phyloP scores from a whole-genome alignment of 2,329 filamentous ascomycete species.

The Phyllosticta citriasiana region DNA sequence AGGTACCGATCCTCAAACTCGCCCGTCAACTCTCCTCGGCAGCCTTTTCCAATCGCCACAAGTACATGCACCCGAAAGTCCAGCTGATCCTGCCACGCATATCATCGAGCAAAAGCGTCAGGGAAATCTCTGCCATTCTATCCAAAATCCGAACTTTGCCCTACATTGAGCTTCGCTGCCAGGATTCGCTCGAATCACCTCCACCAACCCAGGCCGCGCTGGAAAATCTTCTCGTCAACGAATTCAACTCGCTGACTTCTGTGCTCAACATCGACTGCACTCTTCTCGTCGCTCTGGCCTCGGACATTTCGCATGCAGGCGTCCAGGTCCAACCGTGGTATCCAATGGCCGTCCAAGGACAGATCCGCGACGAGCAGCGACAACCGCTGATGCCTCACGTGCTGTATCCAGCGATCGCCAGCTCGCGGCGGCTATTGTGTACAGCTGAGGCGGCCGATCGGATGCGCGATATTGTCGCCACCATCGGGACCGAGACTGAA shows the following conservation, averaged over 20 bases:
- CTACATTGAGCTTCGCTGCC: slow-evolving; percentile 14
- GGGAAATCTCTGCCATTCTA: slow-evolving; percentile 48
- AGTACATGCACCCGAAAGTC: slow-evolving; percentile 37
- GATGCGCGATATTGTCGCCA: slow-evolving; percentile 41
- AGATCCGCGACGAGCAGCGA: slow-evolving; percentile 54
- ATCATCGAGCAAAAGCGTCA: slow-evolving; percentile 42
- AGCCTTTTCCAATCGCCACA: slow-evolving; percentile 40
- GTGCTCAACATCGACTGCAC: slow-evolving; percentile 56
- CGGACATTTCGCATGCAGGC: slow-evolving; percentile 57
- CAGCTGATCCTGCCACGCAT: slow-evolving; percentile 46
- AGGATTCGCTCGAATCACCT: slow-evolving; percentile 12
- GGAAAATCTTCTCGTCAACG: slow-evolving; percentile 28
- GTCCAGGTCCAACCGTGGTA: slow-evolving; percentile 41
- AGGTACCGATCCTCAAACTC: slow-evolving; percentile 50
- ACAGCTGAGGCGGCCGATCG: slow-evolving; percentile 55
- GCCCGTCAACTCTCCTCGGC: slow-evolving; percentile 50
- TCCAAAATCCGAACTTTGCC: slow-evolving; percentile 45
- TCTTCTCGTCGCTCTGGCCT: slow-evolving; percentile 61
- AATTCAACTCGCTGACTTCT: slow-evolving; percentile 29
- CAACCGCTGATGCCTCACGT: slow-evolving; percentile 50
- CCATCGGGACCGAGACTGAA: slow-evolving; percentile 28
- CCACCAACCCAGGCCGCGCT: slow-evolving; percentile 19
- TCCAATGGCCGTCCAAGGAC: slow-evolving; percentile 51
- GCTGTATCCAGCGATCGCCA: slow-evolving; percentile 52
- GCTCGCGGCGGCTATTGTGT: slow-evolving; percentile 48